Percentiles rank a stretch among this genome's conserved stretches.
phyloP scores from a whole-genome alignment of 2,329 filamentous ascomycete species.

The Neofusicoccum ribis region DNA sequence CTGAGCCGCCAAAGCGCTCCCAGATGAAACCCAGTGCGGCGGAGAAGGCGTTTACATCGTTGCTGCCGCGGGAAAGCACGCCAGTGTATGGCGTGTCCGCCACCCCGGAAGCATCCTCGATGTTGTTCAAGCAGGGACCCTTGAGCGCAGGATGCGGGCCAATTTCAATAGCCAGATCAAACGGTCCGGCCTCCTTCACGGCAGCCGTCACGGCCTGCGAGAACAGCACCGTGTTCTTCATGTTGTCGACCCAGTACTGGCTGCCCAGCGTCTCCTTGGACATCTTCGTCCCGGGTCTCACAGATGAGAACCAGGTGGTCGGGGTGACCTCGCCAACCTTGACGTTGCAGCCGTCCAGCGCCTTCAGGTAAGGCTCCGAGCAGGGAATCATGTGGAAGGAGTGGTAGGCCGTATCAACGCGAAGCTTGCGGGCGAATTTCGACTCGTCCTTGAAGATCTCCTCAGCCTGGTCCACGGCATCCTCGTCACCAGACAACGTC shows the following conservation, averaged over 20 bases:
- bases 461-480: conserved; percentile 20
- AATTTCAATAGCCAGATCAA: conserved; percentile 44
- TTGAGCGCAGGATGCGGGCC: conserved; percentile 51
- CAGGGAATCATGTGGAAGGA: conserved; percentile 23
- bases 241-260: conserved; percentile 50
- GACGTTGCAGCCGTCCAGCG: neutral
- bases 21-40: conserved; percentile 13
- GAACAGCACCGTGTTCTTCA: conserved; percentile 48
- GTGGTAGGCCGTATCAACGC: conserved; percentile 25
- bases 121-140: conserved; percentile 40
- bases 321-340: neutral
- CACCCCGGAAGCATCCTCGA: neutral
- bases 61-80: conserved; percentile 24
- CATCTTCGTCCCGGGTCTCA: neutral
- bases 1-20: conserved; percentile 19
- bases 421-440: conserved; percentile 22
- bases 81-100: neutral
- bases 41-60: conserved; percentile 20
- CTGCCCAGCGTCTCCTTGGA: conserved; percentile 23
- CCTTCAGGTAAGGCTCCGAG: neutral
- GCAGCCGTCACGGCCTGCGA: conserved; percentile 25
- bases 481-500: conserved; percentile 26
- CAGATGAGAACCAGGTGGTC: neutral
- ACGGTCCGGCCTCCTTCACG: conserved; percentile 19
- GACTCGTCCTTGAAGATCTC: conserved; percentile 16